phyloP scores from a whole-genome alignment of 805 yeast genomes.

The Saturnispora bothae region DNA sequence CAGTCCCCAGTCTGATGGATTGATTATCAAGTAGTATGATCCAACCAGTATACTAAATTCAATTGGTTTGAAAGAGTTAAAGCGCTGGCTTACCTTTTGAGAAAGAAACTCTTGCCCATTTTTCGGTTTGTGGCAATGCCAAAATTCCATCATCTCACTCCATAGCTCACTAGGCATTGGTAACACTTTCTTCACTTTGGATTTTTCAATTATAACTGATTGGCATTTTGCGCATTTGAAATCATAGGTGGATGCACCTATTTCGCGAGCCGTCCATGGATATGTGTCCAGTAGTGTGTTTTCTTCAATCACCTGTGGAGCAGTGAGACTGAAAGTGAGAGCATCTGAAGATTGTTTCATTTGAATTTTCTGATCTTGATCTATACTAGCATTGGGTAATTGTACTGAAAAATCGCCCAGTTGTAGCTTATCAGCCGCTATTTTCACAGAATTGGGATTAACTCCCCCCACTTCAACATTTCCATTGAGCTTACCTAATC shows the following conservation, averaged over 20 bases:
- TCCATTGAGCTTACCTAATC: too few relatives aligned
- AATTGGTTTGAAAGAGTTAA: constrained; percentile 36
- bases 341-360: background rate
- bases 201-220: constrained; percentile 23
- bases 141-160: constrained; percentile 92
- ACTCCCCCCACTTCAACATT: too few relatives aligned
- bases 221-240: constrained; percentile 17
- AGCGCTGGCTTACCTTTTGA: constrained; percentile 19
- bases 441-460: too few relatives aligned
- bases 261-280: constrained; percentile 19
- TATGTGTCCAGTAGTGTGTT: constrained; percentile 13
- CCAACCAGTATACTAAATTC: constrained; percentile 41
- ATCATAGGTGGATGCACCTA: constrained; percentile 4
- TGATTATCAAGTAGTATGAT: constrained; percentile 39
- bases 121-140: constrained; percentile 90
- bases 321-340: background rate
- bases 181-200: constrained; percentile 24
- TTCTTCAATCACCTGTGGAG: constrained; percentile 2
- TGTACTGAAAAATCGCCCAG: background rate
- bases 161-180: constrained; percentile 89
- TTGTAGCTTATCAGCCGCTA: background rate
- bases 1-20: constrained; percentile 17
- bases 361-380: background rate
- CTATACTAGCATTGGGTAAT: background rate
- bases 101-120: constrained; percentile 12